Conservation (phyloP, 2,329 filamentous ascomycete genomes). For the Knufia petricola region DNA sequence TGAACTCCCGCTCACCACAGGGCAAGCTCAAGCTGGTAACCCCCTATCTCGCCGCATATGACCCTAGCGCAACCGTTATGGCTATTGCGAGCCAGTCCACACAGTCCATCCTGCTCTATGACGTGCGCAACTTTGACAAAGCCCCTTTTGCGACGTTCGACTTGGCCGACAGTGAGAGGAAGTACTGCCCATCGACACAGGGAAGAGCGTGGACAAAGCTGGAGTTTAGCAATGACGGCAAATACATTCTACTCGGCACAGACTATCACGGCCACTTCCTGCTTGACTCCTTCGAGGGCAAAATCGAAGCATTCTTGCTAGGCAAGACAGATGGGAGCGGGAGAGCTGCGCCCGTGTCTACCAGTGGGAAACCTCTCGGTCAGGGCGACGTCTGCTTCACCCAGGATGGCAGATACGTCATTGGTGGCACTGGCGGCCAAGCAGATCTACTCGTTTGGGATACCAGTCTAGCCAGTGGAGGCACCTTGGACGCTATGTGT, state of each 20-base stretch:
- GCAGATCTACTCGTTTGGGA: constrained; percentile 82
- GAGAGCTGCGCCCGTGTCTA: constrained; percentile 41
- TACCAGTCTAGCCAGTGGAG: constrained; percentile 49
- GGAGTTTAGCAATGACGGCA: constrained; percentile 94
- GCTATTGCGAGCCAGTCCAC: constrained; percentile 76
- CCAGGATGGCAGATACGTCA: constrained; percentile 77
- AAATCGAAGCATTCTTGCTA: constrained; percentile 61
- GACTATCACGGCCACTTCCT: constrained; percentile 78
- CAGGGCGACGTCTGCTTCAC: constrained; percentile 79
- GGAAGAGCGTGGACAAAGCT: constrained; percentile 67
- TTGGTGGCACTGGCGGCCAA: constrained; percentile 63
- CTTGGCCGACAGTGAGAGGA: constrained; percentile 50
- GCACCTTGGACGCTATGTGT: constrained; percentile 42
- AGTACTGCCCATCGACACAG: constrained; percentile 40
- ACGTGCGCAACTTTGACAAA: constrained; percentile 87
- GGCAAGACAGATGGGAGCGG: constrained; percentile 40
- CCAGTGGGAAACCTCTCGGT: constrained; percentile 43
- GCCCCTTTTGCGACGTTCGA: constrained; percentile 82
- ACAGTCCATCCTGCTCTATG: constrained; percentile 77
- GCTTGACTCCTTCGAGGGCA: constrained; percentile 84
- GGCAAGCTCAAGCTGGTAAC: constrained; percentile 72
- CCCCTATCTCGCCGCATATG: constrained; percentile 77
- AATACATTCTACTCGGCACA: constrained; percentile 73
- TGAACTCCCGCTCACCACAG: constrained; percentile 67
- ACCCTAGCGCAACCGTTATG: constrained; percentile 85